These are phyloP conservation scores for Hymenoscyphus fraxineus DNA, from an alignment of 2,329 filamentous ascomycete genomes.

Conservation along the genomic window DNA sequence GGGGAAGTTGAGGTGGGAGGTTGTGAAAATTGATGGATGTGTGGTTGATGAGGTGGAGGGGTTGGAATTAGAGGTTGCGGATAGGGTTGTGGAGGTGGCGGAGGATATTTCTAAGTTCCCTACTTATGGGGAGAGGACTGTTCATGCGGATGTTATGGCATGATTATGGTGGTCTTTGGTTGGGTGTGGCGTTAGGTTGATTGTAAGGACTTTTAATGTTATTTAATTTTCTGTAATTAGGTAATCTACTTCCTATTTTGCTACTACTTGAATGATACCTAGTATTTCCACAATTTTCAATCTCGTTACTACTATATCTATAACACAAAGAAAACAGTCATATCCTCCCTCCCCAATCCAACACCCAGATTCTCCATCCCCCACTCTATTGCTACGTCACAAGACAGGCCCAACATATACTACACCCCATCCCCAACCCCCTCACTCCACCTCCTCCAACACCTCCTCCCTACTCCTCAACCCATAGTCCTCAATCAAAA, in stretches of 20 bases:
- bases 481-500: not conserved
- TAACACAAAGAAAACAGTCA: not conserved
- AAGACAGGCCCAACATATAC: not conserved
- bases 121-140: slow-evolving; percentile 10
- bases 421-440: not conserved
- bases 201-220: no score
- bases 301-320: not conserved
- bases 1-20: slow-evolving; percentile 24
- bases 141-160: slow-evolving; percentile 5
- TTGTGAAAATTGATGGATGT: slow-evolving; percentile 19
- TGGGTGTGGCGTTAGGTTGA: no score
- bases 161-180: not conserved
- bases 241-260: no score
- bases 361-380: no score
- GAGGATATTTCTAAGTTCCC: slow-evolving; percentile 8
- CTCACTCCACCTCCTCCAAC: not conserved
- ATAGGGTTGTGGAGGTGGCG: slow-evolving; percentile 7
- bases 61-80: slow-evolving; percentile 7
- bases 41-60: not conserved
- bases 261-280: no score
- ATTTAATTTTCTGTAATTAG: no score
- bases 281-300: not conserved
- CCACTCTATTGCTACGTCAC: not conserved
- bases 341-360: not conserved
- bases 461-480: not conserved